A percentile compares a stretch with the other conserved stretches of the same genome.
phyloP scores from a whole-genome alignment of 1,284 basidiomycete species.

The Wolfiporia cocos region DNA sequence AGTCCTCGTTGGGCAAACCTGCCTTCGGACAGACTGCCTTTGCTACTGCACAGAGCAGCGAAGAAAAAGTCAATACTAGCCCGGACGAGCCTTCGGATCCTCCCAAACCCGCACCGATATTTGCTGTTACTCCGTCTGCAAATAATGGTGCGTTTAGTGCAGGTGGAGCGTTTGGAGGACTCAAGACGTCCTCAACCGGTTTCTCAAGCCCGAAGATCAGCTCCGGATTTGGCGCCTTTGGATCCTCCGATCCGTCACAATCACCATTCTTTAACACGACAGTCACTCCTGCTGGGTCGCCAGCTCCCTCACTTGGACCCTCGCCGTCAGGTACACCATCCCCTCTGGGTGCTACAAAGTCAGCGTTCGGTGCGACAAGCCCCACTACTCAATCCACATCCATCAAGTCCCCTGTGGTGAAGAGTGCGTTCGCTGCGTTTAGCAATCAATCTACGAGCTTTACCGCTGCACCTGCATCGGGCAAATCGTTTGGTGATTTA shows the following conservation, averaged over 20 bases:
- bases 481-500: conserved; percentile 3
- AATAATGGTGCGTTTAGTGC: too few species aligned
- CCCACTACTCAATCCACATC: background rate
- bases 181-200: conserved; percentile 28
- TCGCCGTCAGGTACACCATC: background rate
- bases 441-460: background rate
- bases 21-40: conserved; percentile 29
- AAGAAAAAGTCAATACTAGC: too few species aligned
- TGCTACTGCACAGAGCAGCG: conserved; percentile 13
- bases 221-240: conserved; percentile 36
- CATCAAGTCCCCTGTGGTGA: background rate
- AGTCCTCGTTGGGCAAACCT: conserved; percentile 21
- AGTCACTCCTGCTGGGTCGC: conserved; percentile 19
- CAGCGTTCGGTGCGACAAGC: conserved; percentile 1
- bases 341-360: background rate
- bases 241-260: conserved; percentile 23
- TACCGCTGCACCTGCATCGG: background rate
- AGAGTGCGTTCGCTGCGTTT: conserved; percentile 3
- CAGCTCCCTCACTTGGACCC: conserved; percentile 3
- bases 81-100: too few species aligned
- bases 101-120: too few species aligned
- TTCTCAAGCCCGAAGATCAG: conserved; percentile 34
- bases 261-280: conserved; percentile 53
- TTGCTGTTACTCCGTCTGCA: too few species aligned
- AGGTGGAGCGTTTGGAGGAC: conserved; percentile 32